Conservation (phyloP, 75 land plant species). For the Picea glauca region DNA sequence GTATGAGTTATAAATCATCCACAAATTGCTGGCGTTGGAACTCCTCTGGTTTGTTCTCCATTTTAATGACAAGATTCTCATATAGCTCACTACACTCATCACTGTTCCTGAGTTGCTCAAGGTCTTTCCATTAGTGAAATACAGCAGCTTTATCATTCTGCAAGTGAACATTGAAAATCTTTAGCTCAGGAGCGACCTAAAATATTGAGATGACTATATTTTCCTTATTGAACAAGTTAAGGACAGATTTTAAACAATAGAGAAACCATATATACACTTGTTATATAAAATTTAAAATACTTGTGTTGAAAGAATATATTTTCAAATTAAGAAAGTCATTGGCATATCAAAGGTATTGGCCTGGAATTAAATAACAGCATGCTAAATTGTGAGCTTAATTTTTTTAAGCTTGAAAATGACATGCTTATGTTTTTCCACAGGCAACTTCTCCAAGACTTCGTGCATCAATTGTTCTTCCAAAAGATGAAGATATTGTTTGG, state of each 20-base stretch:
- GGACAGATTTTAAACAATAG: background rate
- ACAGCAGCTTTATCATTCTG: background rate
- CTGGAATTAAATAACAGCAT: background rate
- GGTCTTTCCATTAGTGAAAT: background rate
- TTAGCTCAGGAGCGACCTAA: background rate
- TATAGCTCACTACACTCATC: too few species aligned
- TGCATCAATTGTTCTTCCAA: background rate
- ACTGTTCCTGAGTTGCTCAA: background rate
- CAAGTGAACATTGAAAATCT: background rate
- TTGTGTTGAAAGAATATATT: background rate
- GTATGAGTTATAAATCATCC: background rate
- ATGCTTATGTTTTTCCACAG: constrained; percentile 3
- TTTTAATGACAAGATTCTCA: too few species aligned
- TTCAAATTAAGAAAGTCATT: background rate
- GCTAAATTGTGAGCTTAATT: background rate
- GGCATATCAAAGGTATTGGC: background rate
- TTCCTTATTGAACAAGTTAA: background rate
- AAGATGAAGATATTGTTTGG: constrained; percentile 31
- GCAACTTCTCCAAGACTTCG: constrained; percentile 2
- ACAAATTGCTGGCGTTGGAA: background rate
- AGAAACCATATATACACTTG: background rate
- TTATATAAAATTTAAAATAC: background rate
- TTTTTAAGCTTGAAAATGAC: background rate
- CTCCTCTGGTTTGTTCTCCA: background rate
- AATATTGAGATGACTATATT: background rate